These are phyloP conservation scores for Amanita rimosa DNA, from an alignment of 768 basidiomycete species.

Conservation along the genomic window DNA sequence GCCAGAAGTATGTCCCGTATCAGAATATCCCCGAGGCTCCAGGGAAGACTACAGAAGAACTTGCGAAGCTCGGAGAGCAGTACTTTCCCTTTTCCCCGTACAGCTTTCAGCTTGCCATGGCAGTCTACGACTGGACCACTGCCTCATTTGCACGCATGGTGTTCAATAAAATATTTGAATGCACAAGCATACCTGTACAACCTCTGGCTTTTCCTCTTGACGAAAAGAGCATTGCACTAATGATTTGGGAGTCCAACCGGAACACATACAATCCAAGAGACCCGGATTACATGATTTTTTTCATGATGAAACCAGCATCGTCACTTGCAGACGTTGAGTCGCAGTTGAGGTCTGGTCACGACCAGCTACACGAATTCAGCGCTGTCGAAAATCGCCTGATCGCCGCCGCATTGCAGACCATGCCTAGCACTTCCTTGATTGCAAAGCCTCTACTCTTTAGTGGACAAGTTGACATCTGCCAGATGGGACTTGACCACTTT, in stretches of 20 bases:
- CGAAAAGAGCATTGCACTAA: slow-evolving; percentile 1
- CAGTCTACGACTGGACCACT: not conserved
- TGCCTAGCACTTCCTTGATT: slow-evolving; percentile 8
- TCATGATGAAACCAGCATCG: slow-evolving; percentile 6
- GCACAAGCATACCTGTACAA: not conserved
- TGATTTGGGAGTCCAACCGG: slow-evolving; percentile 6
- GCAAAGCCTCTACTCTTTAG: slow-evolving; percentile 4
- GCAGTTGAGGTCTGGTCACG: not conserved
- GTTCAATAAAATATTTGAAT: slow-evolving; percentile 8
- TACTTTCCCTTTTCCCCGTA: slow-evolving; percentile 7
- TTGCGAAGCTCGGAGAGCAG: not conserved
- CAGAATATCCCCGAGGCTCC: not conserved
- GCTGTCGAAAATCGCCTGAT: slow-evolving; percentile 7
- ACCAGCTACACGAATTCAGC: slow-evolving; percentile 6
- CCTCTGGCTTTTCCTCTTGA: slow-evolving; percentile 8
- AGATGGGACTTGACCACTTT: not conserved
- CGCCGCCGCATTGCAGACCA: slow-evolving; percentile 2
- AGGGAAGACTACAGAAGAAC: not conserved
- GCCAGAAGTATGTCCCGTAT: not conserved
- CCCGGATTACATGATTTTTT: slow-evolving; percentile 8
- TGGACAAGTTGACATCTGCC: slow-evolving; percentile 7
- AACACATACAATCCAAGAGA: slow-evolving; percentile 3
- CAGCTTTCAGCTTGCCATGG: slow-evolving; percentile 7
- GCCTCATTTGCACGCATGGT: slow-evolving; percentile 6
- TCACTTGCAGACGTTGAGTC: not conserved